Evolutionary conservation across 78 protist genomes (phyloP).

Genomic region (Bodo saltans): DNA sequence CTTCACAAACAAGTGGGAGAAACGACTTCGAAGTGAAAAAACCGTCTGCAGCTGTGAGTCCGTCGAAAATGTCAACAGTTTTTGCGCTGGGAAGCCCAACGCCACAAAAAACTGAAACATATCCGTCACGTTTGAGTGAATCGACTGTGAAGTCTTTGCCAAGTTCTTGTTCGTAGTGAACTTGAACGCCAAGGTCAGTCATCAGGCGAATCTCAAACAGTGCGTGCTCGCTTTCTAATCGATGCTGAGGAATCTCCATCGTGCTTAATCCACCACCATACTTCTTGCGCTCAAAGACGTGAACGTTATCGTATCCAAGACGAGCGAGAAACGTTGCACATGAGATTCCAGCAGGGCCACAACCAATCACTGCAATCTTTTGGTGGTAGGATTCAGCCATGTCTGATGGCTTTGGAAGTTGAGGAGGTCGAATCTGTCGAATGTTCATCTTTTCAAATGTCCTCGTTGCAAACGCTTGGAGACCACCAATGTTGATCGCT

Average conservation of each 20-base stretch:
- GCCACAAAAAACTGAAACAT: constrained; percentile 83
- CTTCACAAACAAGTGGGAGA: constrained; percentile 67
- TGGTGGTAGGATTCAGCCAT: constrained; percentile 65
- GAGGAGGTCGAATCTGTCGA: constrained; percentile 83
- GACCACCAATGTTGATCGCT: constrained; percentile 86
- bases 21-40: constrained; percentile 79
- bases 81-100: constrained; percentile 77
- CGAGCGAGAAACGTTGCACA: constrained; percentile 91
- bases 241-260: constrained; percentile 86
- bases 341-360: constrained; percentile 92
- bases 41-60: constrained; percentile 50
- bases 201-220: constrained; percentile 76
- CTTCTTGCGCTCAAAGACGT: constrained; percentile 76
- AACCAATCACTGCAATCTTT: constrained; percentile 79
- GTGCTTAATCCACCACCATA: constrained; percentile 83
- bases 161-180: constrained; percentile 40
- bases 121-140: constrained; percentile 58
- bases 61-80: constrained; percentile 42
- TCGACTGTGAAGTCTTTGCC: constrained; percentile 64
- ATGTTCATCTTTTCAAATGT: constrained; percentile 77
- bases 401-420: constrained; percentile 61
- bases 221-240: constrained; percentile 83
- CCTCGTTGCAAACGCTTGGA: constrained; percentile 87
- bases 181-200: constrained; percentile 87
- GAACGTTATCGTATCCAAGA: constrained; percentile 79